Base-by-base conservation (phyloP, 1,284 basidiomycete species). In the Trichosporon coremiiforme region DNA sequence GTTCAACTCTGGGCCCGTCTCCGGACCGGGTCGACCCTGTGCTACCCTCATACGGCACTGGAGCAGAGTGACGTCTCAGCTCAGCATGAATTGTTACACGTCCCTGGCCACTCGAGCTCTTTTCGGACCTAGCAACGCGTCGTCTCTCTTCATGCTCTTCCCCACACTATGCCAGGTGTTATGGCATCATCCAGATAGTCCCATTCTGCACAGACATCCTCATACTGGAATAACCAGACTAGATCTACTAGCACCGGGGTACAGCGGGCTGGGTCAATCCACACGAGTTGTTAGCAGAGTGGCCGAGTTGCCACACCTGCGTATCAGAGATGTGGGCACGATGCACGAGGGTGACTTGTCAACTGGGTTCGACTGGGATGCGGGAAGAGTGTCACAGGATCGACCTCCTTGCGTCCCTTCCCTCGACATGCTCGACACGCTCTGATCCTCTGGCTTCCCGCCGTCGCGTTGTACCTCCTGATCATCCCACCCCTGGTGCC, bases 331-430 rank as follows among this genome's bases (percentile, higher is more conserved):
- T 25, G n/a, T 35, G 33, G 33, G 33, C 33, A 35, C 33, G 20
- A 9, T 25, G 25, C 25, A 25, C 25, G 3, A 8, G 50, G 20
- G 50, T 53, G 20, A 53, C 50, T 53, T 53, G 6, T 4, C 50
- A 22, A 10, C 10, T 20, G 45, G 45, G 20, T n/a, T 47, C 25
- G 15, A 45, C 47, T 50, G 47, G 47, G 47, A 20, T 22, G 50
- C 50, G 50, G 50, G 50, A 53, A 53, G 50, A 53, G 17, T n/a
- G 50, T 53, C 50, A 22, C 50, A 53, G 50, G 7, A 47, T n/a
- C 6, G 41, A 8, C 35, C 35, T 10, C 47, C 47, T 50, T 22
- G 47, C 50, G 41, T 45, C 41, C 41, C 17, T 17, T 45, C 25
- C 25, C 25, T 25, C 25, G 25, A 25, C 25, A 25, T 25, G 25